Evolutionary conservation across 1,284 basidiomycete genomes (phyloP), one percentile per base, ranked within the genome.

Genomic region (Ceratobasidium sp.): DNA sequence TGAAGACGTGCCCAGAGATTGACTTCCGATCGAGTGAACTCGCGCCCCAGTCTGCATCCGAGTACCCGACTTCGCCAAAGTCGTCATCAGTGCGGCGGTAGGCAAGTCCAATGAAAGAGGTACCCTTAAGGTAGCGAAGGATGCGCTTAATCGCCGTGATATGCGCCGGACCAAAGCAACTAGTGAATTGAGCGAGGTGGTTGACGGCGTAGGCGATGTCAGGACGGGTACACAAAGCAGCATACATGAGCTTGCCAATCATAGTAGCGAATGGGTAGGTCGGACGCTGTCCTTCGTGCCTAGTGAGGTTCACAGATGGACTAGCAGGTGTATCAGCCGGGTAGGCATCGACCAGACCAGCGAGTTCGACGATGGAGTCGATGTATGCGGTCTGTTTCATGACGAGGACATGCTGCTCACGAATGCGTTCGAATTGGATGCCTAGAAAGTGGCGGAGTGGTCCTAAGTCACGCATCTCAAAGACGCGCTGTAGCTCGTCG

Each of bases 41-140:
- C 0, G 76, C 79, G 1, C 75, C 82, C 63, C 76, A 82, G 73
- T 85, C 81, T 0, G 83, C 77, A 64, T 85, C 84, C 0, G 78
- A 78, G 72, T 80, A 85, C 0, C 80, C 81, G 8, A 77, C 73
- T n/a, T 77, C 73, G 9, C 83, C 26, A 28, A 23, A 50, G n/a
- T n/a, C n/a, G n/a, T n/a, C n/a, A n/a, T n/a, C n/a, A n/a, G n/a
- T n/a, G n/a, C n/a, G n/a, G 2, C 49, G 35, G 57, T 76, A 76
- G 9, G 61, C 59, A 32, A 79, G 69, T 11, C 76, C 75, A 32
- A 71, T 26, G 13, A 55, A 38, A 9, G 38, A 21, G 1, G 79
- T 79, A 6, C 74, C 76, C 13, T 74, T 69, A 26, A 79, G 72
- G 61, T 79, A 80, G 1, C 76, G 75, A 2, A 80, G 58, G 1